phyloP scores from a whole-genome alignment of 2,329 filamentous ascomycete species.

The Teratosphaeria destructans region DNA sequence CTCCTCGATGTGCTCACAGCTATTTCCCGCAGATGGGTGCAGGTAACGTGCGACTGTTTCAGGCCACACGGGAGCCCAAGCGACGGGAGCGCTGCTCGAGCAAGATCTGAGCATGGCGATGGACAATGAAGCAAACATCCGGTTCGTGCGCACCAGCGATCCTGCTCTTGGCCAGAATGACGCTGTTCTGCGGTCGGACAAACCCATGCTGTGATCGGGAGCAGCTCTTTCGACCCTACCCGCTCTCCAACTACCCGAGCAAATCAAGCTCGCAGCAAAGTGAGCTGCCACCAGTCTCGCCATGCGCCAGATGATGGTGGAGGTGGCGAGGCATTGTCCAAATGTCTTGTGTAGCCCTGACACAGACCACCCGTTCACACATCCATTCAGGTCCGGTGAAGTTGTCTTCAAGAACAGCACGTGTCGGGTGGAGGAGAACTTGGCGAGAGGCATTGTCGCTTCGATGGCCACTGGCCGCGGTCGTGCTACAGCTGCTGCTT shows the following conservation, averaged over 20 bases:
- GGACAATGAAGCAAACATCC: not conserved
- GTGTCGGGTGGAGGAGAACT: not conserved
- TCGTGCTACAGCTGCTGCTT: not conserved
- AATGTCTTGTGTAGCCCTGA: not conserved
- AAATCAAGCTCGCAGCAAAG: not conserved
- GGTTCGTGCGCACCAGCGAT: not conserved
- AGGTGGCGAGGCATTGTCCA: not conserved
- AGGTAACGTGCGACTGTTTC: not conserved
- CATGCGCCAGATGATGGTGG: not conserved
- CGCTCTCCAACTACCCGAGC: not conserved
- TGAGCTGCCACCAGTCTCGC: not conserved
- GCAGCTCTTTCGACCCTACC: not conserved
- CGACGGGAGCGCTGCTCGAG: not conserved
- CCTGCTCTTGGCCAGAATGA: not conserved
- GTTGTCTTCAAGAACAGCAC: not conserved
- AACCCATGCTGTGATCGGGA: not conserved
- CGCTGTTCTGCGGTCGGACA: not conserved
- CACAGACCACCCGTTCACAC: not conserved
- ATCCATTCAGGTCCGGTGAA: not conserved
- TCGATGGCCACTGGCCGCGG: not conserved
- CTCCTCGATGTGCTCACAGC: not conserved
- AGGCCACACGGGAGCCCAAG: not conserved
- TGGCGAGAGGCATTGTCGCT: not conserved
- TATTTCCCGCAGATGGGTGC: not conserved
- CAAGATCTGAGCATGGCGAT: not conserved